Percentiles rank a stretch among this genome's conserved stretches.
Evolutionary conservation across 192 early-diverging fungal species (phyloP).

Genomic region (Entomortierella parvispora): DNA sequence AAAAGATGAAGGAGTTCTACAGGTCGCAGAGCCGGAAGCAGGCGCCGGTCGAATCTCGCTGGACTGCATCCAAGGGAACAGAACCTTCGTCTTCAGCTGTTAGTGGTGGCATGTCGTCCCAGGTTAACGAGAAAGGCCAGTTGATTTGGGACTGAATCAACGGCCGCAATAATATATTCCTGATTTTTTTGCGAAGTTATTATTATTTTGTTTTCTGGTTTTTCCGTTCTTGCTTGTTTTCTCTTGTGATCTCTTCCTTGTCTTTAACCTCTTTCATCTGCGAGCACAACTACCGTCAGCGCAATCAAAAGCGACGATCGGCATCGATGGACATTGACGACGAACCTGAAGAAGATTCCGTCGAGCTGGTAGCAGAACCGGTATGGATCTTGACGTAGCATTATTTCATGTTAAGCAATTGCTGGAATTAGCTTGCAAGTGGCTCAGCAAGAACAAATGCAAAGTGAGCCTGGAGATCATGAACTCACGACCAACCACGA

Average conservation of each 20-base stretch:
- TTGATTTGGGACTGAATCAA: constrained; percentile 62
- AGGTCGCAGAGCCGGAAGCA: constrained; percentile 46
- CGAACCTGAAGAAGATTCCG: background rate
- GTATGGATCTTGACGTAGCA: constrained; percentile 1
- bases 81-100: constrained; percentile 35
- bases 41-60: constrained; percentile 41
- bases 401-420: background rate
- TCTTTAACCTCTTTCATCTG: too few relatives aligned
- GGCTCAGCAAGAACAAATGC: too few relatives aligned
- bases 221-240: constrained; percentile 5
- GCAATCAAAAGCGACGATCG: too few relatives aligned
- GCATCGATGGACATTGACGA: background rate
- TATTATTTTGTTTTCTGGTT: constrained; percentile 8
- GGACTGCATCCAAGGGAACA: constrained; percentile 40
- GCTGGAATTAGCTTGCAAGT: too few relatives aligned
- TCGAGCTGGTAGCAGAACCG: background rate
- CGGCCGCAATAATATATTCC: too few relatives aligned
- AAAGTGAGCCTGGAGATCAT: too few relatives aligned
- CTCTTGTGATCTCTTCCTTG: background rate
- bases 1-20: constrained; percentile 60
- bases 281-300: too few relatives aligned
- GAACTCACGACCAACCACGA: too few relatives aligned
- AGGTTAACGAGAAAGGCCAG: constrained; percentile 48
- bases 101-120: constrained; percentile 34
- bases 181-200: too few relatives aligned